Base-by-base conservation (phyloP, 495 filamentous ascomycete species). In the Clavariopsis aquatica region DNA sequence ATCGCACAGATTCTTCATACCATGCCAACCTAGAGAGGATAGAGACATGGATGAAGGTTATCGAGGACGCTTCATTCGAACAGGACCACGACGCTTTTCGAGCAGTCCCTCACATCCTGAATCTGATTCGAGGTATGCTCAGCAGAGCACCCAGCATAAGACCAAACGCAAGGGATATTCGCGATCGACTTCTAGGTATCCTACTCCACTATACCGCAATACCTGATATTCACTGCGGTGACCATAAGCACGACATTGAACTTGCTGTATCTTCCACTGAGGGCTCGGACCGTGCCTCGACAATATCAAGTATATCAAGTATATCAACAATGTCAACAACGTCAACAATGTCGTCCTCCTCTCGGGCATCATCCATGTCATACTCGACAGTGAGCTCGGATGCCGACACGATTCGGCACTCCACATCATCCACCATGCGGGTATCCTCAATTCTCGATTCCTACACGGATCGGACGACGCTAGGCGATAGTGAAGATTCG, bases 21-120 rank as follows among this genome's bases (percentile, higher is more conserved):
- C 93, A 96, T 72, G 85, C 85, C 26, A 94, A 96, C 69, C 77
- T 89, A 0, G 83, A 81, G 15, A 89, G 93, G 71, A 83, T 96
- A 0, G 84, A 87, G 49, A 84, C 80, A 17, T 96, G 93, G 93
- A 89, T 93, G 73, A 80, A 81, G 0, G 74, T 80, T 10, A 76
- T 96, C 0, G 83, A 85, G 46, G 84, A 85, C 52, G 47, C 55
- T 5, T 59, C 72, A 9, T 57, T 70, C 5, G 63, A 51, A 17
- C 56, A 59, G 5, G 69, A 71, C 2, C 57, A 71, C 20, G 62
- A 68, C 15, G 52, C 72, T 17, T 74, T 69, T 45, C 62, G 69
- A 15, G 71, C 67, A 8, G 57, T 78, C 13, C 73, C 74, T 7
- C 62, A 54, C 23, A 60, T 78, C 17, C 29, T 77, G 43, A 46